Evolutionary conservation across 257 asterid genomes (phyloP), one percentile per base, ranked within the genome.

Genomic region (Scutellaria galericulata): DNA sequence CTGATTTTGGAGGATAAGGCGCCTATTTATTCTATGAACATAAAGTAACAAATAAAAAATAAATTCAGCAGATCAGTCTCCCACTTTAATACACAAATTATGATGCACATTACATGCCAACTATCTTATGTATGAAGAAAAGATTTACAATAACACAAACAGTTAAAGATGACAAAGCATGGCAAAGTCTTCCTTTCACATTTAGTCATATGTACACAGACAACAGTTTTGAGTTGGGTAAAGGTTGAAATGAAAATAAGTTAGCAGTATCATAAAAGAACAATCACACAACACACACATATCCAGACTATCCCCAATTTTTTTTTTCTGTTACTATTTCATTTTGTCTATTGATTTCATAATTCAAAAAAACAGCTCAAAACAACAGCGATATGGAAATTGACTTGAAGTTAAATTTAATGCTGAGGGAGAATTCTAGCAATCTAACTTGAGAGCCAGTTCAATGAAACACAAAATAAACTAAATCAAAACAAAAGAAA

Each of bases 1-100:
- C 37, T 31, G 37, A 31, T 31, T 66, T 70, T 5, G 47, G 64
- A 51, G 56, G 39, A 31, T 65, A 47, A 75, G 37, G 44, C 18
- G 47, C 35, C 8, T 45, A 15, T 54, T 55, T 24, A 24, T 24
- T 40, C 20, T 56, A 54, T 15, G 18, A 53, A 61, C n/a, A 6
- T 35, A 35, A 14, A 14, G 44, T 37, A 44, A 45, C 9, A 37
- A 20, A 54, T 41, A 39, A 3, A 11, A 39, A 42, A 42, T 31
- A 54, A 53, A 58, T 58, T 42, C 66, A 42, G 14, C 54, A 37
- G 11, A 41, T 46, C 9, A 35, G 27, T 37, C 60, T 53, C 64
- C 42, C 50, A 44, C 65, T 20, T 45, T 48, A 53, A 40, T 5
- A 55, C 35, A 7, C 54, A 57, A 45, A 7, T 11, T 58, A 64